A percentile compares a stretch with the other conserved stretches of the same genome.
Conservation (phyloP, 768 basidiomycete genomes). For the Lactarius akahatsu region DNA sequence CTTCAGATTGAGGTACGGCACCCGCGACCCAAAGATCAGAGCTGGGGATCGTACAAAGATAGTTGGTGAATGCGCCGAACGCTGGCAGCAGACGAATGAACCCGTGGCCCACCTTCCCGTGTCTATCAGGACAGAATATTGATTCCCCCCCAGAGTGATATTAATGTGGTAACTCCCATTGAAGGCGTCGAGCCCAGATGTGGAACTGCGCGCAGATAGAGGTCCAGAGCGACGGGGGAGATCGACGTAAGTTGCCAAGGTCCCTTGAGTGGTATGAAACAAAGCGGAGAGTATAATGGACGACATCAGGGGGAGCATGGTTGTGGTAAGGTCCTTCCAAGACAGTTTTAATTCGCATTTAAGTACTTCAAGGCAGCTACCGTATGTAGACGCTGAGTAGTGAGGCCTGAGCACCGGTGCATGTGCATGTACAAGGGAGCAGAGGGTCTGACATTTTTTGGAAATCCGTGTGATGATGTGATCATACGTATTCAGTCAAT, state of each 20-base stretch:
- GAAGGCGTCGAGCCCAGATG: background rate
- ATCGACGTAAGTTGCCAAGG: constrained; percentile 7
- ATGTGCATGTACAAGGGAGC: no score
- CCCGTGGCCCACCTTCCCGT: constrained; percentile 43
- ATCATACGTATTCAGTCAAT: no score
- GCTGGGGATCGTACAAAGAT: constrained; percentile 36
- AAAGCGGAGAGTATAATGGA: constrained; percentile 7
- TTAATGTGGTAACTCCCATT: constrained; percentile 28
- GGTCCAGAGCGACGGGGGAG: constrained; percentile 3
- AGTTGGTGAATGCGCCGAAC: background rate
- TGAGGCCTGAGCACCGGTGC: no score
- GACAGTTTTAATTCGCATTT: background rate
- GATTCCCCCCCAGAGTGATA: constrained; percentile 39
- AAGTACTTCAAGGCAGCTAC: background rate
- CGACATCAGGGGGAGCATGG: constrained; percentile 7
- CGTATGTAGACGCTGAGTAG: background rate
- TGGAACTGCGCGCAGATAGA: background rate
- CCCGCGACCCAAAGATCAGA: constrained; percentile 64
- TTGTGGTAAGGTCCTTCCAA: background rate
- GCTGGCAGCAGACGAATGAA: background rate
- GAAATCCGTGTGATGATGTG: no score
- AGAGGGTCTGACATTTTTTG: no score
- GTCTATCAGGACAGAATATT: constrained; percentile 41
- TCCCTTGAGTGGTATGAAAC: background rate
- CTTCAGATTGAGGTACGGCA: constrained; percentile 40